These are phyloP conservation scores for Grammothele lineata DNA, from an alignment of 768 basidiomycete genomes.

Conservation along the genomic window DNA sequence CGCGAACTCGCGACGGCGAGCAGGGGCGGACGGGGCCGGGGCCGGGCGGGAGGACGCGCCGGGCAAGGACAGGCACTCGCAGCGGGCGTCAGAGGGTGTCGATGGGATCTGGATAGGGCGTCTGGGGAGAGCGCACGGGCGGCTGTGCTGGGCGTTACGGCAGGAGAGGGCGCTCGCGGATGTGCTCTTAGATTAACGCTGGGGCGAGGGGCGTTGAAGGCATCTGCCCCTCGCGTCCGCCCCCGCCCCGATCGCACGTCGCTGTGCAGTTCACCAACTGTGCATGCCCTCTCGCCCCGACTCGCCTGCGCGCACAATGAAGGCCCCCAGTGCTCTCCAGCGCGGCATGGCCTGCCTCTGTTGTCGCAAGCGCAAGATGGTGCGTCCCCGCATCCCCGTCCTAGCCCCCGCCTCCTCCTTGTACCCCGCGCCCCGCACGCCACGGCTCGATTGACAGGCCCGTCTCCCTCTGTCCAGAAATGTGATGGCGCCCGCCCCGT, in stretches of 20 bases:
- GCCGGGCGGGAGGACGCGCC: too few species aligned
- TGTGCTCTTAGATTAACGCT: slow-evolving; percentile 16
- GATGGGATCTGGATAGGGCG: too few species aligned
- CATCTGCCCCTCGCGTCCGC: too few species aligned
- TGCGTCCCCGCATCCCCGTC: slow-evolving; percentile 15
- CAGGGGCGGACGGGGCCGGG: not conserved
- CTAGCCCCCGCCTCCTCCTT: not conserved
- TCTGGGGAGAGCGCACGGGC: too few species aligned
- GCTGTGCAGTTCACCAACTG: too few species aligned
- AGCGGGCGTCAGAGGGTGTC: too few species aligned
- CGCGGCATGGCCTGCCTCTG: slow-evolving; percentile 37
- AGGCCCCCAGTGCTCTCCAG: slow-evolving; percentile 30
- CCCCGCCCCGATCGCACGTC: slow-evolving; percentile 1
- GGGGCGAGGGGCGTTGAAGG: not conserved
- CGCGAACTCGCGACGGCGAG: not conserved
- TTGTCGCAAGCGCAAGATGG: slow-evolving; percentile 38
- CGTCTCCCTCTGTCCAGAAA: slow-evolving; percentile 37
- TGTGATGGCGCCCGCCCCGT: slow-evolving; percentile 56
- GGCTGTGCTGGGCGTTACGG: slow-evolving; percentile 17
- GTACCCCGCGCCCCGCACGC: not conserved
- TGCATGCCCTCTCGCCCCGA: not conserved
- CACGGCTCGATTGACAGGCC: slow-evolving; percentile 1
- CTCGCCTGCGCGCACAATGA: slow-evolving; percentile 23
- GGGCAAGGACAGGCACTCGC: too few species aligned
- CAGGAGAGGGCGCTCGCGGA: slow-evolving; percentile 4